phyloP scores from a whole-genome alignment of 306 rosid genomes.

The Acacia acuminata region DNA sequence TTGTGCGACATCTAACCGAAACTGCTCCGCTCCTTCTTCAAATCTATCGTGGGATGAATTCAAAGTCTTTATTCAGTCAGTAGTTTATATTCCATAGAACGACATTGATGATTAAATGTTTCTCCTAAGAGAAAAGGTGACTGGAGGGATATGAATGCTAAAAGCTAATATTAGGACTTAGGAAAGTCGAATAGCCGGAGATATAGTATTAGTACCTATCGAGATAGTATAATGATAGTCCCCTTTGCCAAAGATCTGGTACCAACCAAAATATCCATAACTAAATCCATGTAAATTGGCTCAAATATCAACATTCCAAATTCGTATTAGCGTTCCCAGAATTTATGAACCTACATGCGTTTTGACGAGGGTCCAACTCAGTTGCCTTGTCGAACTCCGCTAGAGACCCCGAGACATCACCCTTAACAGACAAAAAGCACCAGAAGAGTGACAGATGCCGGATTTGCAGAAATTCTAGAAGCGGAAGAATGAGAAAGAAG shows the following conservation, averaged over 20 bases:
- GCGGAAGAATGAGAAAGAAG: not conserved
- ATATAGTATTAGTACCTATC: not conserved
- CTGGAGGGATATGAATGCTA: not conserved
- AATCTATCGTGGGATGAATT: constrained; percentile 44
- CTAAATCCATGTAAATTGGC: constrained; percentile 26
- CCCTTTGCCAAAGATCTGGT: constrained; percentile 99
- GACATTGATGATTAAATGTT: not conserved
- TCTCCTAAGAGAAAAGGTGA: not conserved
- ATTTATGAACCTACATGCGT: constrained; percentile 69
- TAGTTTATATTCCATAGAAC: not conserved
- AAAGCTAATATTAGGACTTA: not conserved
- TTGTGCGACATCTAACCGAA: constrained; percentile 89
- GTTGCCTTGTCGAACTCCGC: constrained; percentile 86
- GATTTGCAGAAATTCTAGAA: not conserved
- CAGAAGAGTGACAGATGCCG: not conserved
- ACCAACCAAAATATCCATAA: constrained; percentile 35
- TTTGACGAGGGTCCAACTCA: constrained; percentile 85
- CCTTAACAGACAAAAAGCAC: constrained; percentile 46
- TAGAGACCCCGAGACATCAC: constrained; percentile 74
- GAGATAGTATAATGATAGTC: constrained; percentile 75
- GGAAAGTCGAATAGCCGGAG: not conserved
- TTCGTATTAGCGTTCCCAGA: constrained; percentile 12
- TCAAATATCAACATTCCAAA: constrained; percentile 29
- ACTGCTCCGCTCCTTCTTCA: constrained; percentile 94
- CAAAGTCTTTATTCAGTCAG: not conserved